Conservation (phyloP, 306 rosid species). For the Sphenostylis stenocarpa region DNA sequence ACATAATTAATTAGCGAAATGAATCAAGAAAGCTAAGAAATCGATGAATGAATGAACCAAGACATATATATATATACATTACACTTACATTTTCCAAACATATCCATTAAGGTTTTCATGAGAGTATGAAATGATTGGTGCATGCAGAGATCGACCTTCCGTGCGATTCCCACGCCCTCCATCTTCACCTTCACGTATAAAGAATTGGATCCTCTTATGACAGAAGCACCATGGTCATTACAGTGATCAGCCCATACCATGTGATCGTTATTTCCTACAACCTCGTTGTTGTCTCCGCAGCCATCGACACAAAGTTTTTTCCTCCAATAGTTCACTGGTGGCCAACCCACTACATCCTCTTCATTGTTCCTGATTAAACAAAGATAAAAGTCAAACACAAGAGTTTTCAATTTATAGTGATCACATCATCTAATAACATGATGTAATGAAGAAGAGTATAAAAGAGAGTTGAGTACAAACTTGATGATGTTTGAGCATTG, state of each 20-base stretch:
- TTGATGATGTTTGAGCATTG: conserved; percentile 24
- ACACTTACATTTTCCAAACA: conserved; percentile 64
- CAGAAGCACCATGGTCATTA: not conserved
- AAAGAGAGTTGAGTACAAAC: not conserved
- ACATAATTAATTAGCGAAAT: not conserved
- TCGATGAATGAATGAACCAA: not conserved
- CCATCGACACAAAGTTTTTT: conserved; percentile 41
- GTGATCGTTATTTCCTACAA: not conserved
- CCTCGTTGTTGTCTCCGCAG: not conserved
- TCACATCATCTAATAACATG: too few relatives aligned
- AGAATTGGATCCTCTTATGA: conserved; percentile 6
- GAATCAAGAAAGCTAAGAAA: not conserved
- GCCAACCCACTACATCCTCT: conserved; percentile 69
- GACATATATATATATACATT: too few relatives aligned
- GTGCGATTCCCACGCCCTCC: conserved; percentile 85
- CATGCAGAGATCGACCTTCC: conserved; percentile 64
- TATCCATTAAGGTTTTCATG: conserved; percentile 53
- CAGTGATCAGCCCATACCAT: conserved; percentile 21
- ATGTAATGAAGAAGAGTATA: too few relatives aligned
- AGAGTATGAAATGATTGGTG: conserved; percentile 60
- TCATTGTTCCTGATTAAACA: not conserved
- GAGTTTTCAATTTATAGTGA: not conserved
- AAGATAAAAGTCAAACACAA: not conserved
- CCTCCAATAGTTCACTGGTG: conserved; percentile 64
- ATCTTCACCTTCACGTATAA: conserved; percentile 79